These are phyloP conservation scores for Phellopilus nigrolimitatus DNA, from an alignment of 1,284 basidiomycete species.

Conservation along the genomic window DNA sequence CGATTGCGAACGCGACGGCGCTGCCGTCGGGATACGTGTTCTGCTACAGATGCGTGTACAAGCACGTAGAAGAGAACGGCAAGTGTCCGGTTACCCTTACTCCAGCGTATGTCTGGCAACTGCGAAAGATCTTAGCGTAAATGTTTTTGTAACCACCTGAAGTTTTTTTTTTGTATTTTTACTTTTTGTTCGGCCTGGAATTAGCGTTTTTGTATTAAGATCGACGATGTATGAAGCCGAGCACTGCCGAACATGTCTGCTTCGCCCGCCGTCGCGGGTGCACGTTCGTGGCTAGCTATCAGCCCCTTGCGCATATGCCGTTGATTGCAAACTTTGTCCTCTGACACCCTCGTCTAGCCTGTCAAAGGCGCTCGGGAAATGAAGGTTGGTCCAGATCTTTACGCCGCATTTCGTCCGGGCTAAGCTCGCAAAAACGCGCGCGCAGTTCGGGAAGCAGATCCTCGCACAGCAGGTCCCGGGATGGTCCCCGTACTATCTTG, in stretches of 20 bases:
- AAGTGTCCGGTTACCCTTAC: conserved; percentile 86
- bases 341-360: conserved; percentile 5
- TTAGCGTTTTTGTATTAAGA: too few species aligned
- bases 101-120: conserved; percentile 69
- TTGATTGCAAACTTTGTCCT: background rate
- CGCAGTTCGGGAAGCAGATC: conserved; percentile 97
- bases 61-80: conserved; percentile 73
- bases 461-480: conserved; percentile 96
- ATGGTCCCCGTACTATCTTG: conserved; percentile 95
- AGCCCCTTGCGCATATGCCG: conserved; percentile 3
- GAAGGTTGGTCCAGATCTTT: conserved; percentile 30
- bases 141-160: too few species aligned
- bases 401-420: background rate
- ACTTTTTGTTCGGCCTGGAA: too few species aligned
- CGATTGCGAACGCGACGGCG: conserved; percentile 85
- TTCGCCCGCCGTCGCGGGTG: background rate
- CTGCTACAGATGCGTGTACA: conserved; percentile 91
- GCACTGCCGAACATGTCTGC: background rate
- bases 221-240: too few species aligned
- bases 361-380: conserved; percentile 23
- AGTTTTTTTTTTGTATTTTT: too few species aligned
- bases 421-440: conserved; percentile 19
- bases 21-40: conserved; percentile 93
- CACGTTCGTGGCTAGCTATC: conserved; percentile 11
- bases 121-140: conserved; percentile 84